Base-by-base conservation (phyloP, 768 basidiomycete genomes). In the Mycena venus region DNA sequence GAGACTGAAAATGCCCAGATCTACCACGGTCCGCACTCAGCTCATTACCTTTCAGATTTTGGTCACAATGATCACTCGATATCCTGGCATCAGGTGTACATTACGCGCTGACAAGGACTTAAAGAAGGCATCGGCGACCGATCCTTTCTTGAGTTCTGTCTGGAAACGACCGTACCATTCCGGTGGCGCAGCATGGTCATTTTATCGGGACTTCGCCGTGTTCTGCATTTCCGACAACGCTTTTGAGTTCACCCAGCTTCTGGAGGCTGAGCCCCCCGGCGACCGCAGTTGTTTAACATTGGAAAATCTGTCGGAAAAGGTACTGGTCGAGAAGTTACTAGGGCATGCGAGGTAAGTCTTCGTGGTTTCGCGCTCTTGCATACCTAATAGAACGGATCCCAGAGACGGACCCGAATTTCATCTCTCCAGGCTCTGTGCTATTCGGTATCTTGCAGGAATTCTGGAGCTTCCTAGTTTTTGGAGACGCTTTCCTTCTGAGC, bases 361-460 rank as follows among this genome's bases (percentile, higher is more conserved):
- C 1, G n/a, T 9, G 2, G 21, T 15, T 25, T 63, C 34, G 29
- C 19, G 8, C 5, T 44, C 21, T 51, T 49, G 29, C 27, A 32
- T 34, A n/a, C 12, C 15, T 53, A 12, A 15, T 7, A 17, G 12
- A 44, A 7, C 7, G 5, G 15, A 12, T 12, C 25, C 12, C 23
- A 62, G 47, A 7, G 3, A n/a, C 11, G 59, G 49, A 12, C 68
- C 68, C 7, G 49, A 29, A 51, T 62, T 70, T n/a, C 8, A 53
- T 21, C 36, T 4, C 15, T 12, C 49, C 25, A 61, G 68, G 11
- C 32, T 70, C 27, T 51, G 34, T 21, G 60, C 68, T 12, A 70
- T 70, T 42, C 59, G 10, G 11, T 70, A 70, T 55, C 49, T 70
- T 6, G 59, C 32, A 21, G 68, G 60, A 42, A 70, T 70, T 23